phyloP scores from a whole-genome alignment of 2,329 filamentous ascomycete genomes.

The Aspergillus quadricinctus region DNA sequence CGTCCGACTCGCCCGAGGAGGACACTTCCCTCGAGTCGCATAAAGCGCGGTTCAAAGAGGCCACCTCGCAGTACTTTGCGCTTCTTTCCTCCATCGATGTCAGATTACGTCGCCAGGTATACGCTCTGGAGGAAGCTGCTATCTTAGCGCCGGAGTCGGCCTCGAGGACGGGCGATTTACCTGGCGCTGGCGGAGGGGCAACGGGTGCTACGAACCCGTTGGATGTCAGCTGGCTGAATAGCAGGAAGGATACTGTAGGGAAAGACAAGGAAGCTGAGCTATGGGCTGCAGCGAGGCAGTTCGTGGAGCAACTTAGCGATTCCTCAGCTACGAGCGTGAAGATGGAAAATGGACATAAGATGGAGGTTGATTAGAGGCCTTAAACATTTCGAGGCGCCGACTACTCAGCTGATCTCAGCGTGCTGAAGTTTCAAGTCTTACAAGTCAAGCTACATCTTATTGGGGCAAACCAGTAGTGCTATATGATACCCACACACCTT shows the following conservation, averaged over 20 bases:
- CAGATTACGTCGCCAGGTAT: conserved; percentile 68
- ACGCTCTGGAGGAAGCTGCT: conserved; percentile 74
- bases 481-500: conserved; percentile 19
- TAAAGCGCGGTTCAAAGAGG: conserved; percentile 55
- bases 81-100: conserved; percentile 72
- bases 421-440: neutral
- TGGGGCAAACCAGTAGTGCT: neutral
- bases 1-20: conserved; percentile 30
- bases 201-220: conserved; percentile 53
- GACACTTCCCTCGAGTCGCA: conserved; percentile 50
- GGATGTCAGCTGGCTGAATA: conserved; percentile 87
- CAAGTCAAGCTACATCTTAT: neutral
- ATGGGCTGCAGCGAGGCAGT: conserved; percentile 58
- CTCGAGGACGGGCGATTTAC: conserved; percentile 28
- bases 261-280: conserved; percentile 80
- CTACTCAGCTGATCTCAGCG: neutral
- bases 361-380: conserved; percentile 36
- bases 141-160: conserved; percentile 56
- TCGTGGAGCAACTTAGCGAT: conserved; percentile 45
- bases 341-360: conserved; percentile 21
- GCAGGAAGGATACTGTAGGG: conserved; percentile 74
- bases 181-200: conserved; percentile 23
- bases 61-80: conserved; percentile 60
- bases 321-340: conserved; percentile 8
- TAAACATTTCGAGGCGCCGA: neutral